These are phyloP conservation scores for Pyricularia pennisetigena DNA, from an alignment of 2,329 filamentous ascomycete species.

Conservation along the genomic window DNA sequence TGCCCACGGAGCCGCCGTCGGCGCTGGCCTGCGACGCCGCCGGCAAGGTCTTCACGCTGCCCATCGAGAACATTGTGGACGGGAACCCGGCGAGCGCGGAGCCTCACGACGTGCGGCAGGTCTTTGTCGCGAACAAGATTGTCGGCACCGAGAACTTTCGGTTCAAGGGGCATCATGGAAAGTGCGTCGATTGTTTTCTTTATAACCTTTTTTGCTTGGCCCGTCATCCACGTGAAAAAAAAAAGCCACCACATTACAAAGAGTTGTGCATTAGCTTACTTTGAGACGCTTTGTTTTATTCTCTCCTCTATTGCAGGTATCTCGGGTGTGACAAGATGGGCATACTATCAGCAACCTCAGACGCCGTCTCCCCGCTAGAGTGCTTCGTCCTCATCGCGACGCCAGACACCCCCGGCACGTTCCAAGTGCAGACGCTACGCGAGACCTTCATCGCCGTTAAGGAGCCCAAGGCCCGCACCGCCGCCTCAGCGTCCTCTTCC, in stretches of 20 bases:
- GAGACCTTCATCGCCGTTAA: constrained; percentile 61
- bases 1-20: constrained; percentile 66
- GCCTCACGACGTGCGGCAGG: constrained; percentile 90
- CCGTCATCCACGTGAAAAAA: too few relatives aligned
- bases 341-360: constrained; percentile 62
- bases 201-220: neutral
- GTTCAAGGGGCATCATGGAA: constrained; percentile 85
- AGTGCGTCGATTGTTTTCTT: constrained; percentile 33
- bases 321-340: constrained; percentile 80
- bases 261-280: constrained; percentile 7
- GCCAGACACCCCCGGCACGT: constrained; percentile 57
- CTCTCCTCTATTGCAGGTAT: constrained; percentile 43
- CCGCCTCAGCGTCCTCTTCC: neutral
- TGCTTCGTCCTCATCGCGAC: constrained; percentile 61
- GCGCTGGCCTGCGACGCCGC: constrained; percentile 70
- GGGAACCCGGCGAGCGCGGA: constrained; percentile 75
- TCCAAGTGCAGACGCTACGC: constrained; percentile 63
- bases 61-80: constrained; percentile 82
- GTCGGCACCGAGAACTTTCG: constrained; percentile 72
- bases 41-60: constrained; percentile 75
- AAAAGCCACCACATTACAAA: too few relatives aligned
- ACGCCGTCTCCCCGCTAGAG: constrained; percentile 78
- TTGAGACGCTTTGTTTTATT: neutral
- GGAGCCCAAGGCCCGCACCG: constrained; percentile 30
- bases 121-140: constrained; percentile 83